phyloP scores from a whole-genome alignment of 768 basidiomycete genomes.

The Floccularia luteovirens region DNA sequence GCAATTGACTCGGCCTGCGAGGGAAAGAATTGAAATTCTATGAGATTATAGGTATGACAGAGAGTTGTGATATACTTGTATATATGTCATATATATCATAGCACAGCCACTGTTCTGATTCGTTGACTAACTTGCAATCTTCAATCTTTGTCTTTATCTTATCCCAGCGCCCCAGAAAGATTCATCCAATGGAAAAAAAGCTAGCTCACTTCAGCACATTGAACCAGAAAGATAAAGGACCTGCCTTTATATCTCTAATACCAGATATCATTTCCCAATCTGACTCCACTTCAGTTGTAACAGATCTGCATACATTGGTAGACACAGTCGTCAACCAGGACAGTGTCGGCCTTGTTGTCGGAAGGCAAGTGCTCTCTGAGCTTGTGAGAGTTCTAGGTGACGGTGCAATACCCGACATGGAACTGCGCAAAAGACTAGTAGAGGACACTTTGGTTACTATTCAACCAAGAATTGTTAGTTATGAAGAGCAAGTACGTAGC shows the following conservation, averaged over 20 bases:
- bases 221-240: constrained; percentile 79
- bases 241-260: constrained; percentile 65
- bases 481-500: constrained; percentile 83
- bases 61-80: too few species aligned
- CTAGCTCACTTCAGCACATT: constrained; percentile 56
- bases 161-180: too few species aligned
- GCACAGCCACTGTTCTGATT: too few species aligned
- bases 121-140: too few species aligned
- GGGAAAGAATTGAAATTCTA: too few species aligned
- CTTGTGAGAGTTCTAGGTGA: constrained; percentile 65
- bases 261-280: constrained; percentile 52
- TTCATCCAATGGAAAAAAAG: constrained; percentile 49
- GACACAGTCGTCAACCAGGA: constrained; percentile 82
- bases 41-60: too few species aligned
- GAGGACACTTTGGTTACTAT: constrained; percentile 64
- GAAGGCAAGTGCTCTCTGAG: constrained; percentile 80
- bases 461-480: constrained; percentile 79
- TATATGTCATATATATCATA: too few species aligned
- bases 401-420: constrained; percentile 42
- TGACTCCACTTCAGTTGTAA: constrained; percentile 32
- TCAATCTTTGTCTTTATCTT: not conserved
- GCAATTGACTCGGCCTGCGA: too few species aligned
- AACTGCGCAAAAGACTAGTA: constrained; percentile 64
- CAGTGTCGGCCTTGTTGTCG: constrained; percentile 76
- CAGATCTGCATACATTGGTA: constrained; percentile 65